Percentiles rank a stretch among this genome's conserved stretches.
Conservation (phyloP, 352 stramenopile species). For the Globisporangium canariense region DNA sequence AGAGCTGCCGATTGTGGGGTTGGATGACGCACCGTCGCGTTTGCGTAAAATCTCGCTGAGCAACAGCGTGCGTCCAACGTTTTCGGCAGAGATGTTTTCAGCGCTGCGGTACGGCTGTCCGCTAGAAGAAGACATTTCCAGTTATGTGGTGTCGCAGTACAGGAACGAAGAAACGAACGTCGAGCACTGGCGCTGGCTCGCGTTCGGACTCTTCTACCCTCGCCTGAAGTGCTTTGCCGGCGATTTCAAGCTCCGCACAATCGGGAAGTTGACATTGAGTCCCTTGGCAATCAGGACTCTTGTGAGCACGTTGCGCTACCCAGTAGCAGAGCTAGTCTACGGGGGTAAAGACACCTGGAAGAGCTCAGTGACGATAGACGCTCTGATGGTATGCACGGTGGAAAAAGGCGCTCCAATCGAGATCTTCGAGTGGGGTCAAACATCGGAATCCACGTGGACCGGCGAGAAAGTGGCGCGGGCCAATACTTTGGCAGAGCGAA, state of each 20-base stretch:
- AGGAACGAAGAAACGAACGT: background rate
- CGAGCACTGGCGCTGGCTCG: conserved; percentile 21
- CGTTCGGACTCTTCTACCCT: conserved; percentile 23
- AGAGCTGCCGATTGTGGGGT: background rate
- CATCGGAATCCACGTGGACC: conserved; percentile 25
- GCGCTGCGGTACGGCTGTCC: conserved; percentile 5
- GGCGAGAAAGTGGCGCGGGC: conserved; percentile 32
- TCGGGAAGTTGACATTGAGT: background rate
- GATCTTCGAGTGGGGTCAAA: conserved; percentile 14
- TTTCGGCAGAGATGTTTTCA: background rate
- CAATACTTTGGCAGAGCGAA: background rate
- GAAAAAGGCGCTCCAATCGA: background rate
- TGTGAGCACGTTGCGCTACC: background rate
- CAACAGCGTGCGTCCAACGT: background rate
- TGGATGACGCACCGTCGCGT: background rate
- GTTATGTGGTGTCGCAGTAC: background rate
- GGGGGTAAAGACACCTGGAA: background rate
- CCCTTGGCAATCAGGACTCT: background rate
- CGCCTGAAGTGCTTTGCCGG: conserved; percentile 13
- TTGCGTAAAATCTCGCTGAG: conserved; percentile 2
- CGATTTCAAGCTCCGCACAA: conserved; percentile 4
- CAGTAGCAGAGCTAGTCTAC: background rate
- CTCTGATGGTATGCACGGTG: conserved; percentile 1
- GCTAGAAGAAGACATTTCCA: background rate
- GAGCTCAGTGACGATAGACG: too few relatives aligned